Percentiles rank a stretch among this genome's conserved stretches.
These are phyloP conservation scores for Cyberlindnera misumaiensis DNA, from an alignment of 805 yeast genomes.

Conservation along the genomic window DNA sequence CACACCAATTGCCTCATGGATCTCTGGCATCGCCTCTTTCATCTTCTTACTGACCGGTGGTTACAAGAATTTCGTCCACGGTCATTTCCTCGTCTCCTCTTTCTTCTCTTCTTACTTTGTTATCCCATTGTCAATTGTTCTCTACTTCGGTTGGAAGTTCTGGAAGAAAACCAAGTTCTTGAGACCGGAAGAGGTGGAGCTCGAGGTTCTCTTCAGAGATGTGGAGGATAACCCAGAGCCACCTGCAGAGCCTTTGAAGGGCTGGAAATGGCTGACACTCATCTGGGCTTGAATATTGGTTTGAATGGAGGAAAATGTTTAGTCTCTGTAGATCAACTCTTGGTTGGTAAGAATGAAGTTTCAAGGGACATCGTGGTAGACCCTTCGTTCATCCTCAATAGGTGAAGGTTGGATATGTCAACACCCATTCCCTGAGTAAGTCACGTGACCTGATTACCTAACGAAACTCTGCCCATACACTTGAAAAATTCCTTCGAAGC, in stretches of 20 bases:
- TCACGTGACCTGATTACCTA: no score
- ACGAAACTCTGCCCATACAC: no score
- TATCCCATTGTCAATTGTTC: slow-evolving; percentile 22
- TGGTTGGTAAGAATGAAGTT: no score
- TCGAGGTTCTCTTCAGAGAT: slow-evolving; percentile 26
- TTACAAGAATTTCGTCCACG: slow-evolving; percentile 27
- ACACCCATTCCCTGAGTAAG: no score
- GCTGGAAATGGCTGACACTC: slow-evolving; percentile 12
- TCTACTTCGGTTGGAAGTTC: slow-evolving; percentile 28
- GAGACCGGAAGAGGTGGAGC: slow-evolving; percentile 34
- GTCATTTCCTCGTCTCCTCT: slow-evolving; percentile 17
- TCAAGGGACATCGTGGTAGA: no score
- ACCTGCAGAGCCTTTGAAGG: slow-evolving; percentile 8
- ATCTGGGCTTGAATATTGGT: slow-evolving; percentile 9
- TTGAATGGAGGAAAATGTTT: no score
- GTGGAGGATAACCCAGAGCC: slow-evolving; percentile 26
- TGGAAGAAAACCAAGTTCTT: slow-evolving; percentile 26
- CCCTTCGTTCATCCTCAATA: no score
- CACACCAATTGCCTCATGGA: slow-evolving; percentile 25
- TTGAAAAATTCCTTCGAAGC: no score
- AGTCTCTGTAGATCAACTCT: no score
- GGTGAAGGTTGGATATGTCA: no score
- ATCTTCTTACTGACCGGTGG: slow-evolving; percentile 30
- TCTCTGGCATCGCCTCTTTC: slow-evolving; percentile 22
- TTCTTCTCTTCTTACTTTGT: slow-evolving; percentile 13